Evolutionary conservation across 2,329 filamentous ascomycete species (phyloP), one percentile per base, ranked within the genome.

Genomic region (Pseudopyrenochaeta lycopersici): DNA sequence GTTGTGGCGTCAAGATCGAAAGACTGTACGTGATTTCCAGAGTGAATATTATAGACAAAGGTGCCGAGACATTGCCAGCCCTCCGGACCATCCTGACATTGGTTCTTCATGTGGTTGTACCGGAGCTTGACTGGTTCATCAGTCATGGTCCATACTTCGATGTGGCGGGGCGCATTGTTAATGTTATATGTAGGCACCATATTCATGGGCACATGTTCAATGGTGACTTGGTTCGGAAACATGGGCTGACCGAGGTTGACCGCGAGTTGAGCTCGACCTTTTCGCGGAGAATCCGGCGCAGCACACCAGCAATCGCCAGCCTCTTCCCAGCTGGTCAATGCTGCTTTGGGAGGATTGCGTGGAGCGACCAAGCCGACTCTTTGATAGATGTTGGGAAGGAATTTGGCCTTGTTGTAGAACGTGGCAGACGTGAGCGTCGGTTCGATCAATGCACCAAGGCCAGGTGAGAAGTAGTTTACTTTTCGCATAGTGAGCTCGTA

Each of bases 291-390:
- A 20, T 59, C 63, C 80, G 82, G 45, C 9, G 79, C 75, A 4
- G 89, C 87, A 73, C 94, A 98, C 90, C 92, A 98, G 75, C 92
- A 96, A 57, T 98, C 90, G 17, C 90, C 91, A 30, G 89, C 84
- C 43, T 96, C 90, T 9, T 87, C 80, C 92, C 93, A 97, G 3
- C 80, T 77, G 1, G 76, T 71, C 2, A 97, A 80, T 1, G 90
- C 91, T 0, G 81, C 74, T n/a, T 78, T 66, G 0, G 83, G 81
- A 1, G 81, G 77, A 17, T 66, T 66, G 73, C 66, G 63, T 63
- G 40, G 46, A 46, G 64, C 47, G 10, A 63, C 55, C 11, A 49
- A 66, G 12, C 52, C 64, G 49, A 68, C 14, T 9, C 50, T 46
- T 15, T 51, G 56, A n/a, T 5, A 27, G 23, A 47, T n/a, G n/a